Percentiles rank a stretch among this genome's conserved stretches.
Evolutionary conservation across 129 eudicot species (phyloP).

Genomic region (Tanacetum coccineum): DNA sequence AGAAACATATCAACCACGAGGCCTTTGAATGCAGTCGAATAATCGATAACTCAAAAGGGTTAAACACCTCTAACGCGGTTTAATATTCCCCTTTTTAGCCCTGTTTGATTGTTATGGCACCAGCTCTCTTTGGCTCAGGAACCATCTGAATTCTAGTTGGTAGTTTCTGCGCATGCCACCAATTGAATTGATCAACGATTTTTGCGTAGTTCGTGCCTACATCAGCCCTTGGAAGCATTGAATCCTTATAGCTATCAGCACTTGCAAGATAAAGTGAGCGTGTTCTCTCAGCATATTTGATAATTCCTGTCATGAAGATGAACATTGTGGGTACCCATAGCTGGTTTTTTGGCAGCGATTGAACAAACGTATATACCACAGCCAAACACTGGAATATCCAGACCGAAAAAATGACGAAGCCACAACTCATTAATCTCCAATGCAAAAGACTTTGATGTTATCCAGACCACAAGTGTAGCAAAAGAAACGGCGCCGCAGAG

Average conservation of each 20-base stretch:
- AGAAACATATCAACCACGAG: constrained; percentile 45
- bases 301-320: constrained; percentile 40
- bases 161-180: constrained; percentile 35
- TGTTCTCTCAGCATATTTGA: constrained; percentile 40
- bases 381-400: constrained; percentile 30
- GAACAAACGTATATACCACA: constrained; percentile 27
- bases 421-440: constrained; percentile 56
- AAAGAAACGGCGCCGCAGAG: constrained; percentile 56
- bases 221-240: constrained; percentile 41
- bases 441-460: constrained; percentile 51
- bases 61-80: constrained; percentile 39
- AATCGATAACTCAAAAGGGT: constrained; percentile 35
- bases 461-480: constrained; percentile 63
- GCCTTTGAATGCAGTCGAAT: constrained; percentile 43
- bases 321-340: constrained; percentile 38
- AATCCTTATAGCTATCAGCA: constrained; percentile 39
- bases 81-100: constrained; percentile 22
- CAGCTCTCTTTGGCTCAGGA: constrained; percentile 25
- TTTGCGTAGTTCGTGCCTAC: constrained; percentile 41
- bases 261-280: constrained; percentile 42
- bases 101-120: constrained; percentile 26
- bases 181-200: constrained; percentile 42
- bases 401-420: constrained; percentile 46
- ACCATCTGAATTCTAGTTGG: constrained; percentile 27
- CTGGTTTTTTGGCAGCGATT: constrained; percentile 22